Conservation (phyloP, 495 filamentous ascomycete genomes). For the Penicillium parvum region DNA sequence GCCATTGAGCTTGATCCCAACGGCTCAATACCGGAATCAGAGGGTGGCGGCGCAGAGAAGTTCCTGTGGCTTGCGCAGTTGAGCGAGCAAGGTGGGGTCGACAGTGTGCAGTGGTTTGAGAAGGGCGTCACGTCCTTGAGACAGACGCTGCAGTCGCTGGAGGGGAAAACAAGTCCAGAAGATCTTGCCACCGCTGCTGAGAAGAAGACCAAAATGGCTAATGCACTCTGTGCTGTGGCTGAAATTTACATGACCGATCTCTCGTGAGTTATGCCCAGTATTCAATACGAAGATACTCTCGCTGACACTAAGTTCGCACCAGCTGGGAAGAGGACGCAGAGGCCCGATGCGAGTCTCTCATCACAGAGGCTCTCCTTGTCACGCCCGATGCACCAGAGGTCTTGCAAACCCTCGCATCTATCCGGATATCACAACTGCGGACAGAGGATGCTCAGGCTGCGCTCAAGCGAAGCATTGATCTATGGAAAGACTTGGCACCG, state of each 20-base stretch:
- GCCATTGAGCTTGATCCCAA: conserved; percentile 71
- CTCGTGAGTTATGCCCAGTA: conserved; percentile 37
- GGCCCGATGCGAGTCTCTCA: conserved; percentile 71
- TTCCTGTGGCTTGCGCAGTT: conserved; percentile 95
- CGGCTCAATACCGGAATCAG: conserved; percentile 54
- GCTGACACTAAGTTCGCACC: conserved; percentile 3
- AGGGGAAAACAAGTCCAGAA: conserved; percentile 33
- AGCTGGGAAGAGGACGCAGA: conserved; percentile 90
- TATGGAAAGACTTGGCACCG: conserved; percentile 73
- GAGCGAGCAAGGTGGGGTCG: conserved; percentile 75
- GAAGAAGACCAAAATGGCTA: conserved; percentile 73
- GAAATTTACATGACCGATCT: conserved; percentile 99
- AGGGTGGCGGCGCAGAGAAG: conserved; percentile 85
- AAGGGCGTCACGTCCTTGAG: conserved; percentile 69
- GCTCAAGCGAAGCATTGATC: conserved; percentile 64
- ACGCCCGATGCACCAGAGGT: conserved; percentile 73
- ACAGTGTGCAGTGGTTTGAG: conserved; percentile 85
- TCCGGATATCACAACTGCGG: conserved; percentile 81
- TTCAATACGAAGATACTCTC: neutral
- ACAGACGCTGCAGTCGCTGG: conserved; percentile 55
- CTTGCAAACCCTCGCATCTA: conserved; percentile 87
- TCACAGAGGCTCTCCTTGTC: conserved; percentile 79
- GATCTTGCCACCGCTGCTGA: conserved; percentile 50
- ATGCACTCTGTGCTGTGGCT: conserved; percentile 80
- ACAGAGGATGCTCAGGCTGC: conserved; percentile 74